Evolutionary conservation across 2,329 filamentous ascomycete species (phyloP).

Genomic region (Colletotrichum tamarilloi): DNA sequence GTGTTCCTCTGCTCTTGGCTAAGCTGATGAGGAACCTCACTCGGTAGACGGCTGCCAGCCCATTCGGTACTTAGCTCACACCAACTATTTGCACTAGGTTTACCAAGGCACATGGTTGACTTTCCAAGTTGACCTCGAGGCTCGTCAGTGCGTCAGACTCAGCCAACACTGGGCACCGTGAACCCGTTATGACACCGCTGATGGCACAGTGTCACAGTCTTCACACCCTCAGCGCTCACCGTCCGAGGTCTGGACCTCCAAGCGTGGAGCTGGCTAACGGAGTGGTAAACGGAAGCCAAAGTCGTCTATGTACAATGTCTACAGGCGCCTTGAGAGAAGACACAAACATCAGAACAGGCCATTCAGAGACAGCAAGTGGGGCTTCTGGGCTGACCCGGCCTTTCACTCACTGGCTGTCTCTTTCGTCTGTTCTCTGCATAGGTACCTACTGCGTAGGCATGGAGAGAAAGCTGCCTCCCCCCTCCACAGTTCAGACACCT

Average conservation of each 20-base stretch:
- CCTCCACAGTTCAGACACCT: background rate
- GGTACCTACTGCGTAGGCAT: background rate
- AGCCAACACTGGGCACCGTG: conserved; percentile 3
- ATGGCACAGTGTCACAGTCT: conserved; percentile 12
- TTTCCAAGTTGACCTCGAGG: background rate
- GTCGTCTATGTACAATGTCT: background rate
- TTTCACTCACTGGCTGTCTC: background rate
- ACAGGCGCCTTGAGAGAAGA: background rate
- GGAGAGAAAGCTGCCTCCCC: background rate
- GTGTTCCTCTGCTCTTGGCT: background rate
- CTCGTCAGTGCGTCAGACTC: conserved; percentile 19
- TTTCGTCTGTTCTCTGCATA: background rate
- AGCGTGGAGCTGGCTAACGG: background rate
- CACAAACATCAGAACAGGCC: conserved; percentile 14
- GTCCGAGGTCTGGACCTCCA: background rate
- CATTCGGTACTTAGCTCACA: background rate
- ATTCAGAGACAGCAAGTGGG: conserved; percentile 15
- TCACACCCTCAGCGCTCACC: conserved; percentile 1
- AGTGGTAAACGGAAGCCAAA: conserved; percentile 1
- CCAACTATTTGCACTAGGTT: background rate
- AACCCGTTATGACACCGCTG: conserved; percentile 23
- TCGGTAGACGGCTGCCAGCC: background rate
- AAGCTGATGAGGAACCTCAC: background rate
- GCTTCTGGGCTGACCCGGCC: background rate
- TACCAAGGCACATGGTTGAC: background rate